Evolutionary conservation across 176 grass and related monocot genomes (phyloP).

Genomic region (Musa schizocarpa): DNA sequence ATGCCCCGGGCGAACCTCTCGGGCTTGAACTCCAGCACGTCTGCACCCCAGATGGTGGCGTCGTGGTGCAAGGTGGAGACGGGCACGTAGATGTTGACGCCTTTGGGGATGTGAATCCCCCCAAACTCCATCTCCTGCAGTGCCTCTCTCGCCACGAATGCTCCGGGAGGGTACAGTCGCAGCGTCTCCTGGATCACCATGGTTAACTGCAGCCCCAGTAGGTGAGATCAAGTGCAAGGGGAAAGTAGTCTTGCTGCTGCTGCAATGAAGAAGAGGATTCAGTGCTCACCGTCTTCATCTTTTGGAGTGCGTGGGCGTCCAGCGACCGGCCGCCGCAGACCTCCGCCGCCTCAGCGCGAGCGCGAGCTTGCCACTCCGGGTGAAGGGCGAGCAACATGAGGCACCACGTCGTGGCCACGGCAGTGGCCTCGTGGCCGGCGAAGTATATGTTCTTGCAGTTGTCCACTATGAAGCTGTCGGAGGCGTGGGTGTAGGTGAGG

Average conservation of each 20-base stretch:
- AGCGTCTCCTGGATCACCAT: slow-evolving; percentile 94
- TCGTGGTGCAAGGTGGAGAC: slow-evolving; percentile 89
- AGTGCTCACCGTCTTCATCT: slow-evolving; percentile 72
- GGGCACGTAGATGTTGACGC: slow-evolving; percentile 78
- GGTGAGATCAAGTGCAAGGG: slow-evolving; percentile 9
- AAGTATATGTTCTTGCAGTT: slow-evolving; percentile 99
- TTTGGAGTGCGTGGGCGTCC: slow-evolving; percentile 58
- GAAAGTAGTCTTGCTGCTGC: too few species aligned
- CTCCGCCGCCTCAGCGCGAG: slow-evolving; percentile 45
- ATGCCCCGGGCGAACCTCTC: slow-evolving; percentile 49
- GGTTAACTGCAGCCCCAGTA: slow-evolving; percentile 45
- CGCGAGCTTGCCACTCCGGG: slow-evolving; percentile 76
- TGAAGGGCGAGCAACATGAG: slow-evolving; percentile 85
- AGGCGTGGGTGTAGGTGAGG: slow-evolving; percentile 22
- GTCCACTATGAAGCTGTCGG: slow-evolving; percentile 84
- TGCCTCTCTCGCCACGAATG: slow-evolving; percentile 74
- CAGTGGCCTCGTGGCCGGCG: slow-evolving; percentile 82
- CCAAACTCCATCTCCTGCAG: slow-evolving; percentile 60
- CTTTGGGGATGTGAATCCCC: slow-evolving; percentile 59
- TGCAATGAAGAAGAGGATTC: not conserved
- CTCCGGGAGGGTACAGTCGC: slow-evolving; percentile 77
- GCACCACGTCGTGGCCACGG: slow-evolving; percentile 78
- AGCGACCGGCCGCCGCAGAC: slow-evolving; percentile 27
- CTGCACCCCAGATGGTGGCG: slow-evolving; percentile 54
- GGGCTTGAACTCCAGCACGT: slow-evolving; percentile 72